phyloP scores from a whole-genome alignment of 495 filamentous ascomycete species.

The Immersiella caudata region DNA sequence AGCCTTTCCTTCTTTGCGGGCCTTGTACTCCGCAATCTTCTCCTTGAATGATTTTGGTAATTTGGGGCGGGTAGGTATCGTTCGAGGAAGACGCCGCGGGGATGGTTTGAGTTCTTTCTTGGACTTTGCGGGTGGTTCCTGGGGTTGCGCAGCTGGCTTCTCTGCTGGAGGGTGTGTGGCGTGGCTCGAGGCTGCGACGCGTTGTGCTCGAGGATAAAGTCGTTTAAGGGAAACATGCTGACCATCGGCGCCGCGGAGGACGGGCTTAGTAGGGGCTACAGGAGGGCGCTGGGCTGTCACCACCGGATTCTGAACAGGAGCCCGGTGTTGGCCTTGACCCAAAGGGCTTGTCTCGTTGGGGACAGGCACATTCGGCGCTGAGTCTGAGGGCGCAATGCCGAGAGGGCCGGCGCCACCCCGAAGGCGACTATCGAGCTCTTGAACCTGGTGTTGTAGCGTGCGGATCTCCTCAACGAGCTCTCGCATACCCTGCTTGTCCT shows the following conservation, averaged over 20 bases:
- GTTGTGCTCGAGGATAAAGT: too few relatives aligned
- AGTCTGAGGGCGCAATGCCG: background rate
- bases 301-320: too few relatives aligned
- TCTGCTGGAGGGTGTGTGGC: too few relatives aligned
- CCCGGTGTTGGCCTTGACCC: too few relatives aligned
- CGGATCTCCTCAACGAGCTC: background rate
- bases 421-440: background rate
- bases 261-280: too few relatives aligned
- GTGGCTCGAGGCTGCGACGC: too few relatives aligned
- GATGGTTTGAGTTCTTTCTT: background rate
- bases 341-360: background rate
- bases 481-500: background rate
- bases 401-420: background rate
- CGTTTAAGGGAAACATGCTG: too few relatives aligned
- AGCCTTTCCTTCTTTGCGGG: background rate
- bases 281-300: too few relatives aligned
- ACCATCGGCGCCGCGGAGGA: too few relatives aligned
- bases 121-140: too few relatives aligned
- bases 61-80: background rate
- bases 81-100: background rate
- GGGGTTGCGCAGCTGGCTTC: too few relatives aligned
- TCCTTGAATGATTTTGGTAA: background rate
- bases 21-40: background rate
- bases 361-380: background rate
- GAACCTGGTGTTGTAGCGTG: background rate